Conservation (phyloP, 169 alveolate species). For the Plasmodium sp. region DNA sequence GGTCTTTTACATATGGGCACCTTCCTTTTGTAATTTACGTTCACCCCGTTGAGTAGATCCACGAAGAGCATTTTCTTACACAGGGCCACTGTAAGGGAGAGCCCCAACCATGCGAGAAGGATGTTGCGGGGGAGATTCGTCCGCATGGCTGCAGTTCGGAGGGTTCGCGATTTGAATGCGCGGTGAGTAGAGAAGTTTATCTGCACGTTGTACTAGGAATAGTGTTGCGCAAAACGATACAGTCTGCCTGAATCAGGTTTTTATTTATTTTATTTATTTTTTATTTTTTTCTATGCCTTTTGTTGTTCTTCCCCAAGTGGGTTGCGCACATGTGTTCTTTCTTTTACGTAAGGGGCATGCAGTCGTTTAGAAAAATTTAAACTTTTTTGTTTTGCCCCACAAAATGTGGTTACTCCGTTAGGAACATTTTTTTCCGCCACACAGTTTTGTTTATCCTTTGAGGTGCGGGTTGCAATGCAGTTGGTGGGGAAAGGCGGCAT, state of each 20-base stretch:
- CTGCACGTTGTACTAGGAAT: neutral
- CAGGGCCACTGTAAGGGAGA: neutral
- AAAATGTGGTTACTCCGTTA: neutral
- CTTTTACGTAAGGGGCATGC: neutral
- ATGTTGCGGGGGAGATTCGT: neutral
- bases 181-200: neutral
- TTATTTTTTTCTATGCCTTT: neutral
- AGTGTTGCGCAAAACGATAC: neutral
- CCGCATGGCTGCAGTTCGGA: neutral
- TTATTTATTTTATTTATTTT: neutral
- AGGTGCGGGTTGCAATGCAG: neutral
- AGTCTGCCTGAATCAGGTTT: neutral
- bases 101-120: neutral
- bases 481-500: neutral
- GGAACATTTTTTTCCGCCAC: neutral
- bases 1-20: constrained; percentile 11
- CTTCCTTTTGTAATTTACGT: constrained; percentile 20
- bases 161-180: neutral
- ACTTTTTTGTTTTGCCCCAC: neutral
- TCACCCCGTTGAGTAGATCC: constrained; percentile 26
- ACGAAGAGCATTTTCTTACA: constrained; percentile 34
- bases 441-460: neutral
- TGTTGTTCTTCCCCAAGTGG: neutral
- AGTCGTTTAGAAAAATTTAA: neutral
- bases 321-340: neutral